Conservation (phyloP, 2,329 filamentous ascomycete species). For the Cercospora beticola region DNA sequence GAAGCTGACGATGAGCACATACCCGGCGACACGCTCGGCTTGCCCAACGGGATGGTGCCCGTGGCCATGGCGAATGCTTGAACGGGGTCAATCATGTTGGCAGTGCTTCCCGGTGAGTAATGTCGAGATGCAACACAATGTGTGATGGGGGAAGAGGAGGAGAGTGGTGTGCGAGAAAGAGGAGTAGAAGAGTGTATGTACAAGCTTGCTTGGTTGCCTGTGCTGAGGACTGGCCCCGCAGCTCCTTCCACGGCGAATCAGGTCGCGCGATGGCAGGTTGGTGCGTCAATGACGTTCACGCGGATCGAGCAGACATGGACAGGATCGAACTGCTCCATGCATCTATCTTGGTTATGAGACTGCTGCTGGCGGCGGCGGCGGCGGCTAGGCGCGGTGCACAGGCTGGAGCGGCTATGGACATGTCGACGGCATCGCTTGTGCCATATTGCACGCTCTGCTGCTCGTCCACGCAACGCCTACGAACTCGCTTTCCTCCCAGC, state of each 20-base stretch:
- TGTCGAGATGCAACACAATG: constrained; percentile 8
- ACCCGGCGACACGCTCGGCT: constrained; percentile 15
- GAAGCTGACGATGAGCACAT: neutral
- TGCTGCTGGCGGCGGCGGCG: neutral
- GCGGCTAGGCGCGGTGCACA: neutral
- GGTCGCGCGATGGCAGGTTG: neutral
- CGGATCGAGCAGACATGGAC: neutral
- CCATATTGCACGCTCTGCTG: neutral
- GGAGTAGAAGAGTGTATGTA: constrained; percentile 4
- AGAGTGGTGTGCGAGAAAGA: constrained; percentile 4
- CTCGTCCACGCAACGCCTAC: neutral
- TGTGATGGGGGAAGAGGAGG: constrained; percentile 9
- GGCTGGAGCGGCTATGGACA: neutral
- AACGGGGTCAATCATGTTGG: constrained; percentile 48
- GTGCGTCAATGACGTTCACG: neutral
- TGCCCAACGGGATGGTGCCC: constrained; percentile 13
- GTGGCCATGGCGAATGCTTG: constrained; percentile 42
- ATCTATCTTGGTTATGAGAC: neutral
- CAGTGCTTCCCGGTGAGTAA: constrained; percentile 10
- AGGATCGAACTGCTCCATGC: neutral
- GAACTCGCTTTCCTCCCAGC: neutral
- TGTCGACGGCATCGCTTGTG: neutral
- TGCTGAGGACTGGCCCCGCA: neutral
- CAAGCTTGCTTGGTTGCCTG: constrained; percentile 1
- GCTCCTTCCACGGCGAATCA: neutral